Evolutionary conservation across 2,329 filamentous ascomycete genomes (phyloP).

Genomic region (Penicillium sp.): DNA sequence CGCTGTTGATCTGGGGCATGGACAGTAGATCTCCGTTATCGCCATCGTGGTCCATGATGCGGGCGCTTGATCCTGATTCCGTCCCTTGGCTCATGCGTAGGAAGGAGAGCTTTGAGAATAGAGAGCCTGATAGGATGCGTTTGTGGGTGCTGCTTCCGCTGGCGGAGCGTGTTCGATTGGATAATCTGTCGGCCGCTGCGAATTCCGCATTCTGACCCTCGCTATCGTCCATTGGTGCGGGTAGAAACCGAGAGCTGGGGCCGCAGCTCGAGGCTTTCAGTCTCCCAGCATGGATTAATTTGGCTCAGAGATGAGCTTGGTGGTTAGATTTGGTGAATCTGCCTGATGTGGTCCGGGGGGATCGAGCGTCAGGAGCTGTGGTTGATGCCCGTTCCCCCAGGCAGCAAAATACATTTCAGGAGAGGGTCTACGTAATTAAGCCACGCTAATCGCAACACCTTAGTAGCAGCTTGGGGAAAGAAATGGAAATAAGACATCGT

Average conservation of each 20-base stretch:
- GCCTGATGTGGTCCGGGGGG: slow-evolving; percentile 3
- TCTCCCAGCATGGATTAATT: slow-evolving; percentile 10
- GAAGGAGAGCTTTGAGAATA: slow-evolving; percentile 70
- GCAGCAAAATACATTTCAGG: background rate
- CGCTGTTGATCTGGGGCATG: slow-evolving; percentile 17
- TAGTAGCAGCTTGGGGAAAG: background rate
- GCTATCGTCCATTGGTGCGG: slow-evolving; percentile 39
- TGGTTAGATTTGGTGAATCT: background rate
- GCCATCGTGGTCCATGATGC: slow-evolving; percentile 24
- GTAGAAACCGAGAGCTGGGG: slow-evolving; percentile 20
- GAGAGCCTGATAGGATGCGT: slow-evolving; percentile 61
- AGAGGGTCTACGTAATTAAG: background rate
- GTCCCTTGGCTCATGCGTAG: slow-evolving; percentile 52
- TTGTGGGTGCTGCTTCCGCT: slow-evolving; percentile 44
- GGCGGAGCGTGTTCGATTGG: slow-evolving; percentile 33
- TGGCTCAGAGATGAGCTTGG: background rate
- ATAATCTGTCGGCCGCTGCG: slow-evolving; percentile 24
- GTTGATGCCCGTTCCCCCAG: slow-evolving; percentile 8
- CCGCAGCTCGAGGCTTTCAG: slow-evolving; percentile 23
- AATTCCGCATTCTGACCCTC: slow-evolving; percentile 26
- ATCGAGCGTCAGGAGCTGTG: slow-evolving; percentile 1
- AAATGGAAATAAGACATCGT: background rate
- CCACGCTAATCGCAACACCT: too few species aligned
- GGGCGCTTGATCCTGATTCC: slow-evolving; percentile 36
- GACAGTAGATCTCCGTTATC: slow-evolving; percentile 30